Evolutionary conservation across 306 rosid genomes (phyloP).

Genomic region (Benincasa hispida): DNA sequence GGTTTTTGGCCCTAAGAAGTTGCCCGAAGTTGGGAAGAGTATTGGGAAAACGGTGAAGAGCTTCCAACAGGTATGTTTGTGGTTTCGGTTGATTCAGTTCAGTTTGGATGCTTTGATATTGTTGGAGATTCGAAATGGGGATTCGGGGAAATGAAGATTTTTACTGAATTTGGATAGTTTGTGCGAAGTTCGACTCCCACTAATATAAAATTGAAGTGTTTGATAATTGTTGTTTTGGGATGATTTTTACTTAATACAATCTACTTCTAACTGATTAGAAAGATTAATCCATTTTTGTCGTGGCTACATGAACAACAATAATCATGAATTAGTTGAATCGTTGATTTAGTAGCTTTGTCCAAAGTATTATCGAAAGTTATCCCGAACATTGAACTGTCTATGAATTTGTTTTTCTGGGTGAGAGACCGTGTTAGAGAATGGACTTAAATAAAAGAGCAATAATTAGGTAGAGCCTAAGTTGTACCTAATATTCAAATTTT

Average conservation of each 20-base stretch:
- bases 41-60: conserved; percentile 91
- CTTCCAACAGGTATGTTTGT: conserved; percentile 74
- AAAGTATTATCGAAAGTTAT: neutral
- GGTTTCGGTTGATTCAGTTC: neutral
- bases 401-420: neutral
- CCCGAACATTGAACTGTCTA: neutral
- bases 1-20: conserved; percentile 86
- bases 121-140: neutral
- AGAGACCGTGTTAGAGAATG: neutral
- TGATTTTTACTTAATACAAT: neutral
- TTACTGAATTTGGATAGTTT: neutral
- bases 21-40: conserved; percentile 94
- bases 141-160: neutral
- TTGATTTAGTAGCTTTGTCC: too few relatives aligned
- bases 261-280: neutral
- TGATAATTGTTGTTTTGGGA: neutral
- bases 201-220: neutral
- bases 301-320: neutral
- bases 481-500: neutral
- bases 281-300: neutral
- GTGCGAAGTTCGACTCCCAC: neutral
- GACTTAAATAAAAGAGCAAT: neutral
- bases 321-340: neutral
- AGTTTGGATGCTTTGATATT: neutral
- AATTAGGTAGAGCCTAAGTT: too few relatives aligned